Percentiles rank a stretch among this genome's conserved stretches.
Evolutionary conservation across 306 rosid species (phyloP).

Genomic region (Glycine tomentella): DNA sequence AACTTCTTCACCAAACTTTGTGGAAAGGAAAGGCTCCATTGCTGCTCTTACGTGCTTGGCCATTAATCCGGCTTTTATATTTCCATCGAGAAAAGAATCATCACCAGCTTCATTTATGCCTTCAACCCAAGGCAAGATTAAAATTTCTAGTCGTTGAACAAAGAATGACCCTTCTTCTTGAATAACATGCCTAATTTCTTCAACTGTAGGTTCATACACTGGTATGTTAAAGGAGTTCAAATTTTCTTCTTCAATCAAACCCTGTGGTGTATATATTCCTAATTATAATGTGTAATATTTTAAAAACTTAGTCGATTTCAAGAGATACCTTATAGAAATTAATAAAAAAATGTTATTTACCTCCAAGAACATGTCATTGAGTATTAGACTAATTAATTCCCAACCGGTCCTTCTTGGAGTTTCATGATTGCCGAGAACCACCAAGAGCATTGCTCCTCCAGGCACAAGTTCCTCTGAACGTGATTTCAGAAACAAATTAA

Average conservation of each 20-base stretch:
- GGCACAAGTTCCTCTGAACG: conserved; percentile 56
- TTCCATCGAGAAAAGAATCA: not conserved
- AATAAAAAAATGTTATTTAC: conserved; percentile 27
- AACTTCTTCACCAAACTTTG: not conserved
- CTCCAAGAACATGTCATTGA: conserved; percentile 55
- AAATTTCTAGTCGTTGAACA: not conserved
- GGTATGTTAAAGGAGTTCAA: conserved; percentile 33
- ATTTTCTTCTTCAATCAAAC: conserved; percentile 35
- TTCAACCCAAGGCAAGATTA: conserved; percentile 24
- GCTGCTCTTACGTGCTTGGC: not conserved
- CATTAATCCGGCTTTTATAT: not conserved
- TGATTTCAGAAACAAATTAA: conserved; percentile 46
- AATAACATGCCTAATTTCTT: conserved; percentile 19
- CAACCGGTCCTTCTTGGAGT: not conserved
- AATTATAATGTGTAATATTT: not conserved
- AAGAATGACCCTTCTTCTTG: conserved; percentile 39
- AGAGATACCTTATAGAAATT: not conserved
- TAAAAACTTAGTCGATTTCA: not conserved
- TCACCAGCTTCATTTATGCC: conserved; percentile 2
- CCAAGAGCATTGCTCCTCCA: conserved; percentile 55
- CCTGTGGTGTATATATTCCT: not conserved
- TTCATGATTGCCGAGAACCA: conserved; percentile 39
- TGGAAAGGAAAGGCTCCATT: not conserved
- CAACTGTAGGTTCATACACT: not conserved
- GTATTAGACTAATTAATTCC: conserved; percentile 14